Evolutionary conservation across 495 filamentous ascomycete species (phyloP), one percentile per base, ranked within the genome.

Genomic region (Chaetomium fimeti): DNA sequence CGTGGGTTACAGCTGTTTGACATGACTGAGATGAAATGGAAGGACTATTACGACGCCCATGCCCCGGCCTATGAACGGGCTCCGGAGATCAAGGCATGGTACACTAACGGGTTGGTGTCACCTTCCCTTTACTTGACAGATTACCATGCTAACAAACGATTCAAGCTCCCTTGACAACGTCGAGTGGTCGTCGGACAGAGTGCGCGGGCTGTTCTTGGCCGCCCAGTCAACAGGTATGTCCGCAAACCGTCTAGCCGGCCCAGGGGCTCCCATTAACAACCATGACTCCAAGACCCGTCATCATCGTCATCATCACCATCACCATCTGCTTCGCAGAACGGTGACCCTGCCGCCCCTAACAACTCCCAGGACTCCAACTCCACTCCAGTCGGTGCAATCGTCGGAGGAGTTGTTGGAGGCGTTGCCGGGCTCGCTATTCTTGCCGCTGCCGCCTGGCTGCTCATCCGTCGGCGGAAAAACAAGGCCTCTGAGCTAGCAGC

Each of bases 1-100:
- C 72, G 78, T 20, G 77, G 77, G 3, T 55, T 81, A 24, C 69
- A 71, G 0, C 61, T 80, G 29, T 80, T 77, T 65, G 78, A 81
- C 51, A 75, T 80, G 74, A 77, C 67, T 2, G 68, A 66, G 32
- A 52, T 78, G 68, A 62, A 63, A 48, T 80, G 79, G 78, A 72
- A 56, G 25, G 61, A 74, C 60, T 67, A 64, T 9, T 81, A 78
- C 59, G 65, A 79, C 40, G 69, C 76, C 7, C 60, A 75, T 49
- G 79, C 76, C 6, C 61, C 66, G 3, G 59, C 66, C 15, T 81
- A 81, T 56, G 68, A 72, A 53, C 68, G 61, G n/a, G 68, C 77
- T 6, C 45, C 63, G 9, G 56, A 49, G 1, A 74, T 79, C 36
- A 61, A 57, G 55, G 52, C 68, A 28, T 76, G 72, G 71, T 81